phyloP scores from a whole-genome alignment of 768 basidiomycete species.

The Leccinum variicolor region DNA sequence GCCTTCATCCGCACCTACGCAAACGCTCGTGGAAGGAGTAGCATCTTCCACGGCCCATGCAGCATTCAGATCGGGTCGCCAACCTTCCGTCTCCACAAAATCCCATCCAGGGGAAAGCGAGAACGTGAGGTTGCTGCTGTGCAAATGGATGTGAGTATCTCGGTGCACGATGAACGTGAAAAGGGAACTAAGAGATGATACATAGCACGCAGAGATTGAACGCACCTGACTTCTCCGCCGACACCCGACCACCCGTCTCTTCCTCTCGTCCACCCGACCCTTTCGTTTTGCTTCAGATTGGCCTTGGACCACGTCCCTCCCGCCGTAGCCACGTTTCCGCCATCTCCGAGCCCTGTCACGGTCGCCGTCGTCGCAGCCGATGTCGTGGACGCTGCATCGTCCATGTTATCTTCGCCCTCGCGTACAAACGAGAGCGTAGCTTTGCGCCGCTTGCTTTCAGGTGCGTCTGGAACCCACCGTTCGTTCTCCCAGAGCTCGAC shows the following conservation, averaged over 20 bases:
- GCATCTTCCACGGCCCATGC: conserved; percentile 43
- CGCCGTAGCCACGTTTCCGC: background rate
- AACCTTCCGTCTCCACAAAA: conserved; percentile 75
- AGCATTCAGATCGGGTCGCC: conserved; percentile 63
- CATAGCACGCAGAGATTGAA: conserved; percentile 8
- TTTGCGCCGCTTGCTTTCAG: background rate
- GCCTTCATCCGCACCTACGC: conserved; percentile 28
- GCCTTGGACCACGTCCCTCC: conserved; percentile 14
- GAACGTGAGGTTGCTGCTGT: conserved; percentile 78
- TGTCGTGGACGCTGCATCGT: background rate
- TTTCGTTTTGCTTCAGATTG: conserved; percentile 9
- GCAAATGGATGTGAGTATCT: conserved; percentile 1
- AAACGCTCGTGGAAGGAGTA: background rate
- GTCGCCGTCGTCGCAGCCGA: background rate
- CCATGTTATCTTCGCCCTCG: background rate
- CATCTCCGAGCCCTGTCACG: background rate
- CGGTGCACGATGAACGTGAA: background rate
- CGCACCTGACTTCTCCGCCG: conserved; percentile 7
- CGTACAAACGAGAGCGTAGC: background rate
- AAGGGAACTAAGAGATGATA: background rate
- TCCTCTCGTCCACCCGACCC: conserved; percentile 9
- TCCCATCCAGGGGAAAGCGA: conserved; percentile 71
- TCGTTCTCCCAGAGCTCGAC: background rate
- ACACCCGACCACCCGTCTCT: conserved; percentile 15
- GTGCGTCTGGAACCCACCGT: background rate